Evolutionary conservation across 352 stramenopile species (phyloP).

Genomic region (Globisporangium spiculum): DNA sequence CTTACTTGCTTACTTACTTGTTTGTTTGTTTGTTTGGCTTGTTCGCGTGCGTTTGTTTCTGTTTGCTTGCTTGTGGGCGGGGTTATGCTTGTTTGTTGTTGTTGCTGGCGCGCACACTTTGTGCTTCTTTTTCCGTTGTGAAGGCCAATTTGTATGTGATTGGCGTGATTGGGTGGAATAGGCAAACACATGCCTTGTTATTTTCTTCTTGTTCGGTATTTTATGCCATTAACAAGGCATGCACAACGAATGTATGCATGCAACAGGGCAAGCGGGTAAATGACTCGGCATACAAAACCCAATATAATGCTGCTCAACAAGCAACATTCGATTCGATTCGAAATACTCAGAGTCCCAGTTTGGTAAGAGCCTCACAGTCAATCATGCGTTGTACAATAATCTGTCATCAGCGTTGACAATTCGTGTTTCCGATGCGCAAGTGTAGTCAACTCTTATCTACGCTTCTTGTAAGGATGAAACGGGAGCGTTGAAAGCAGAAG

Average conservation of each 20-base stretch:
- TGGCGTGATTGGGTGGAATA: constrained; percentile 7
- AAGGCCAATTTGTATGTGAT: constrained; percentile 3
- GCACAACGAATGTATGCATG: not conserved
- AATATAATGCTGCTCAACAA: not conserved
- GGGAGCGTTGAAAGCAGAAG: too few relatives aligned
- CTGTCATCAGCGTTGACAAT: not conserved
- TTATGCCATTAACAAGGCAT: not conserved
- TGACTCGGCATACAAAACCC: not conserved
- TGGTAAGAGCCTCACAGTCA: not conserved
- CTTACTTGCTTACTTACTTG: not conserved
- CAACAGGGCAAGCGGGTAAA: not conserved
- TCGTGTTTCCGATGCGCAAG: not conserved
- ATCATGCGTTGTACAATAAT: not conserved
- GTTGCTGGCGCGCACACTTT: not conserved
- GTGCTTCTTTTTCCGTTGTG: constrained; percentile 8
- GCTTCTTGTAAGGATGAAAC: too few relatives aligned
- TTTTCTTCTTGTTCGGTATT: not conserved
- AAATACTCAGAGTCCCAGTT: not conserved
- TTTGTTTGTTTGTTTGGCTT: not conserved
- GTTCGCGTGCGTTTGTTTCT: constrained; percentile 3
- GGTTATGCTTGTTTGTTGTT: not conserved
- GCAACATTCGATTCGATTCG: not conserved
- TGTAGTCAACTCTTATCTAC: not conserved
- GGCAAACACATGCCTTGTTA: not conserved
- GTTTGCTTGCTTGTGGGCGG: constrained; percentile 1